Conservation (phyloP, 2,329 filamentous ascomycete species). For the Blastomyces parvus region DNA sequence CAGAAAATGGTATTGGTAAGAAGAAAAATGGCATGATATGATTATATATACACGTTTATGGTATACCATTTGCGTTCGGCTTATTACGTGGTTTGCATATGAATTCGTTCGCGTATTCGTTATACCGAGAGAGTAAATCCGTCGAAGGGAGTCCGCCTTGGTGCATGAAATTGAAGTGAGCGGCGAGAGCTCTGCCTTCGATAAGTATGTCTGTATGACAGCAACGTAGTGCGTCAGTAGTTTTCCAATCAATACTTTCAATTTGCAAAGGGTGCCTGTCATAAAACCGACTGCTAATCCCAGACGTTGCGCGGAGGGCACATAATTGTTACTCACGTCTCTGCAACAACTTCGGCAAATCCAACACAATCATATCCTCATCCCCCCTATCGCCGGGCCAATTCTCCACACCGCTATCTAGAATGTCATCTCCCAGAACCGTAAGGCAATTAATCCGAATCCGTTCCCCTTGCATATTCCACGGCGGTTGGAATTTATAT, state of each 20-base stretch:
- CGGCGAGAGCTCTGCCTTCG: neutral
- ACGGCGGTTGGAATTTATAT: constrained; percentile 26
- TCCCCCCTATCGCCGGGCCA: neutral
- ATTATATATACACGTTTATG: neutral
- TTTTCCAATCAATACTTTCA: neutral
- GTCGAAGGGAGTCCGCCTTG: constrained; percentile 23
- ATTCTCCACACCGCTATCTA: constrained; percentile 30
- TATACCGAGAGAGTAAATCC: constrained; percentile 47
- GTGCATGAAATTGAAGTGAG: constrained; percentile 3
- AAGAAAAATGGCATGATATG: neutral
- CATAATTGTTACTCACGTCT: neutral
- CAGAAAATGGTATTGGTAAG: neutral
- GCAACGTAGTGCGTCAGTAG: neutral
- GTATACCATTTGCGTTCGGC: neutral
- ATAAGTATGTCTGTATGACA: neutral
- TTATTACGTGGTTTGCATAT: constrained; percentile 31
- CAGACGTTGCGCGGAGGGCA: neutral
- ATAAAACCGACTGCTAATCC: neutral
- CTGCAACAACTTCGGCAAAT: neutral
- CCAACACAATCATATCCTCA: constrained; percentile 5
- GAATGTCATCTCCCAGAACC: constrained; percentile 45
- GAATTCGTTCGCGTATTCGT: constrained; percentile 44
- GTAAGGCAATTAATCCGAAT: constrained; percentile 48
- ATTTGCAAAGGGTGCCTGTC: constrained; percentile 33
- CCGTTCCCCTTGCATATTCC: constrained; percentile 33